Base-by-base conservation (phyloP, 1,284 basidiomycete genomes). In the Hemileia vastatrix region DNA sequence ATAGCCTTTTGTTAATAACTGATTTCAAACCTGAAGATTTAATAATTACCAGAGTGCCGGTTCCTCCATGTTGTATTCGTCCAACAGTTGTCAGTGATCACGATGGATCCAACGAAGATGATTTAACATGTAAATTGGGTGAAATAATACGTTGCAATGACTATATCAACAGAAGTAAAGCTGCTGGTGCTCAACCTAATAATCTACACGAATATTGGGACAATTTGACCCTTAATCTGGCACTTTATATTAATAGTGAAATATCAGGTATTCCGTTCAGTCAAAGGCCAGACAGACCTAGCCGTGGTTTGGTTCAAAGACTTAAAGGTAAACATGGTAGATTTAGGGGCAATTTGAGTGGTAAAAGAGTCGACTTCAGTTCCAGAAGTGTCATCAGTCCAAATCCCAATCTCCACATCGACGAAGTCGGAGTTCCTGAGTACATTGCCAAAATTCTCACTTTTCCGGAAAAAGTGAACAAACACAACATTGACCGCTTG, bases 291-390 rank as follows among this genome's bases (percentile, higher is more conserved):
- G 94, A 95, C 36, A 84, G 95, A 66, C 94, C 95, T 6, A 88
- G 98, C 69, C 98, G 98, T 78, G 93, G 95, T 44, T 96, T 99
- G 73, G 90, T 95, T 66, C 92, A 93, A 3, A 87, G 95, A 67
- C 81, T 99, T 64, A 98, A 98, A 82, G 95, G 95, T 65, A 98
- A 99, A 77, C 94, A 99, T 77, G 94, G 95, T 51, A 89, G 94
- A 74, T 82, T 99, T 57, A 86, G 95, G 77, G 95, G 95, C 43
- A 99, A 98, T 77, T 76, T 98, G 77, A 98, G 98, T 94, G 95
- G 94, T 54, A 98, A 98, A 78, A 91, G 94, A 79, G 95, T 98
- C 64, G 94, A 98, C 76, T 98, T 97, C 76, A 97, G 95, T 1
- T 94, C 94, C 0, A 89, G 95, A 69, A 98, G 94, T 21, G 94